Conservation (phyloP, 768 basidiomycete species). For the Lenzites betulinus region DNA sequence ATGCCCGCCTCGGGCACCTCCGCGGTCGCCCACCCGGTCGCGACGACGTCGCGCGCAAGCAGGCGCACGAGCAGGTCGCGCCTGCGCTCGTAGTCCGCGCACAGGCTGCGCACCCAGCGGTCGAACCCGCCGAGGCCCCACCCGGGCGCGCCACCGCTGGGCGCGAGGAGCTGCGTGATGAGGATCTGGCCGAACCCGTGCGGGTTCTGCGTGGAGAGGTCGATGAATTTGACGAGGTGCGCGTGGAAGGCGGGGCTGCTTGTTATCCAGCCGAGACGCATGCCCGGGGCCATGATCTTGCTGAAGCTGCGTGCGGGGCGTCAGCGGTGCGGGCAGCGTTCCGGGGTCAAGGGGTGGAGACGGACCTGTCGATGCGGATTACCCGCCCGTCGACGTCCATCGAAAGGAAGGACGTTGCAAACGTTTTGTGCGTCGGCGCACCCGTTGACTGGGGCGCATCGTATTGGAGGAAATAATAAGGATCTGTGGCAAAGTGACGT, state of each 20-base stretch:
- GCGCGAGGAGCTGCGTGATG: conserved; percentile 41
- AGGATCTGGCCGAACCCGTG: conserved; percentile 49
- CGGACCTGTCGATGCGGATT: conserved; percentile 19
- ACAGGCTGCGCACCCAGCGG: conserved; percentile 46
- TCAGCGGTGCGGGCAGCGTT: not conserved
- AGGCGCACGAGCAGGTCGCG: conserved; percentile 48
- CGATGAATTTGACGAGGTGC: conserved; percentile 43
- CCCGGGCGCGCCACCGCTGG: conserved; percentile 30
- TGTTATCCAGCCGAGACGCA: conserved; percentile 53
- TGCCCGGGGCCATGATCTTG: conserved; percentile 54
- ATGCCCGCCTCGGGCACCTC: conserved; percentile 46
- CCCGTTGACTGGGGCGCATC: conserved; percentile 28
- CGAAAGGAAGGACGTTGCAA: conserved; percentile 35
- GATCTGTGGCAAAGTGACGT: conserved; percentile 35
- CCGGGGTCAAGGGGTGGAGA: not conserved
- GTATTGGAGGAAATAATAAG: conserved; percentile 52
- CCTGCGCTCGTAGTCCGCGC: conserved; percentile 50
- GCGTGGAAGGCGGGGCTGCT: conserved; percentile 41
- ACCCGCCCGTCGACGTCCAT: conserved; percentile 23
- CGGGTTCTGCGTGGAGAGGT: conserved; percentile 49
- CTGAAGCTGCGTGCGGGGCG: conserved; percentile 37
- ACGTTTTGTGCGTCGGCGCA: conserved; percentile 21
- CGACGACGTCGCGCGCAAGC: conserved; percentile 36
- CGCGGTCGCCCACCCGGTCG: conserved; percentile 35
- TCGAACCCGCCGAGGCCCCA: conserved; percentile 49